Evolutionary conservation across 345 rosid species (phyloP).

Genomic region (Populus euphratica): DNA sequence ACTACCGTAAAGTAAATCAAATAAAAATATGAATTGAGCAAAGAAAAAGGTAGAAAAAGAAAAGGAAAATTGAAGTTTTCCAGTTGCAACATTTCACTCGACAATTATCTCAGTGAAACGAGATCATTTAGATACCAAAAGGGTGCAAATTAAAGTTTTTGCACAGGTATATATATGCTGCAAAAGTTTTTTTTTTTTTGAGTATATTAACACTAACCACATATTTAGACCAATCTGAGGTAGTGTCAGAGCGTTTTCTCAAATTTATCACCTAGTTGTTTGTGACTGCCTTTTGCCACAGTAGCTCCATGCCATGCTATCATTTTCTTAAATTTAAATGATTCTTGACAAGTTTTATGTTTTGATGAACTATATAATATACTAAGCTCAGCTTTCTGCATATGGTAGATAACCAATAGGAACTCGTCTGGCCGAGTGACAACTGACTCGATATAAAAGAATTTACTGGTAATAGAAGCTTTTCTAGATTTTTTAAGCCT

Average conservation of each 20-base stretch:
- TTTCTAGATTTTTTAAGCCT: neutral
- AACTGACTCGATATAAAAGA: neutral
- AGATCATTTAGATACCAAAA: too few relatives aligned
- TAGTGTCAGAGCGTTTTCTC: neutral
- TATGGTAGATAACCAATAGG: constrained; percentile 22
- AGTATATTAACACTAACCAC: neutral
- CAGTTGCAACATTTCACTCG: neutral
- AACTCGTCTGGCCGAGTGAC: constrained; percentile 8
- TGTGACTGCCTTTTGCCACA: too few relatives aligned
- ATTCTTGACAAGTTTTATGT: neutral
- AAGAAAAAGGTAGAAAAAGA: neutral
- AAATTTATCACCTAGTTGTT: too few relatives aligned
- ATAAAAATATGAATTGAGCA: neutral
- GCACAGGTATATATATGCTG: neutral
- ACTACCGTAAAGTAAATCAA: neutral
- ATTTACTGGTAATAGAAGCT: neutral
- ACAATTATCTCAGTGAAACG: too few relatives aligned
- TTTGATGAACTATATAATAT: neutral
- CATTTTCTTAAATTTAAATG: neutral
- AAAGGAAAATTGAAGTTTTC: neutral
- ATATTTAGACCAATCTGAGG: neutral
- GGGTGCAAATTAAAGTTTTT: neutral
- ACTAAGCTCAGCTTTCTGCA: neutral
- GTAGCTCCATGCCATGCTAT: neutral
- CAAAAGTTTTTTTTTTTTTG: too few relatives aligned